Percentiles rank a stretch among this genome's conserved stretches.
phyloP scores from a whole-genome alignment of 805 yeast species.

The Zygoascus biomembranicola region DNA sequence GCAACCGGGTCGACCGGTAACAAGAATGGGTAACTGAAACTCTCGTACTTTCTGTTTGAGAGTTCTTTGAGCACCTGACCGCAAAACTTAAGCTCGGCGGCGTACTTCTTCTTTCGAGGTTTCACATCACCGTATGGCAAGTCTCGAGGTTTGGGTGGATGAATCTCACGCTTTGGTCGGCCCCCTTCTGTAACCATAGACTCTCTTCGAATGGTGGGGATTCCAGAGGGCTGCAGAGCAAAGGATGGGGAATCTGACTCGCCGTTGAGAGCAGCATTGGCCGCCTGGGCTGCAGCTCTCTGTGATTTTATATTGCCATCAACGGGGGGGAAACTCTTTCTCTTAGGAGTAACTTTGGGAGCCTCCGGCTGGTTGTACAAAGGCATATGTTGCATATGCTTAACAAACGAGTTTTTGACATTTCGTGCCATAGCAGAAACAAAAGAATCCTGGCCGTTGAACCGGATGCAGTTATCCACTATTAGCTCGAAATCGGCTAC shows the following conservation, averaged over 20 bases:
- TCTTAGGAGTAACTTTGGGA: constrained; percentile 15
- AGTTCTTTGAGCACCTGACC: constrained; percentile 76
- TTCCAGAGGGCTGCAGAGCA: constrained; percentile 37
- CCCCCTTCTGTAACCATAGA: constrained; percentile 51
- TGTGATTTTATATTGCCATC: constrained; percentile 22
- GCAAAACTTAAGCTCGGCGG: constrained; percentile 83
- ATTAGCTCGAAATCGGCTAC: constrained; percentile 74
- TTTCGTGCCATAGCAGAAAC: constrained; percentile 89
- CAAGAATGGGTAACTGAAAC: constrained; percentile 81
- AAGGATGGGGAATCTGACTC: constrained; percentile 21
- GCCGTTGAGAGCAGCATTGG: constrained; percentile 19
- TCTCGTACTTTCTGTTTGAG: constrained; percentile 71
- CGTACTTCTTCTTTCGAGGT: constrained; percentile 87
- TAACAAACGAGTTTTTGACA: constrained; percentile 85
- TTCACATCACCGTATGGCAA: constrained; percentile 75
- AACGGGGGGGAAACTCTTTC: constrained; percentile 15
- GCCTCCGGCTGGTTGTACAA: constrained; percentile 35
- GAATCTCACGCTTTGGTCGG: constrained; percentile 91
- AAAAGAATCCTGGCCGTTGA: constrained; percentile 76
- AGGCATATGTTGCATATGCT: constrained; percentile 89
- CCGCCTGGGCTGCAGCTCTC: constrained; percentile 22
- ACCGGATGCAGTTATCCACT: constrained; percentile 72
- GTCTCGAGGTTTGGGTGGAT: constrained; percentile 93
- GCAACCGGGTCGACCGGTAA: constrained; percentile 95
- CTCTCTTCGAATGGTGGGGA: constrained; percentile 66